Percentiles rank a stretch among this genome's conserved stretches.
phyloP scores from a whole-genome alignment of 805 yeast genomes.

The Saccharomycopsis microspora region DNA sequence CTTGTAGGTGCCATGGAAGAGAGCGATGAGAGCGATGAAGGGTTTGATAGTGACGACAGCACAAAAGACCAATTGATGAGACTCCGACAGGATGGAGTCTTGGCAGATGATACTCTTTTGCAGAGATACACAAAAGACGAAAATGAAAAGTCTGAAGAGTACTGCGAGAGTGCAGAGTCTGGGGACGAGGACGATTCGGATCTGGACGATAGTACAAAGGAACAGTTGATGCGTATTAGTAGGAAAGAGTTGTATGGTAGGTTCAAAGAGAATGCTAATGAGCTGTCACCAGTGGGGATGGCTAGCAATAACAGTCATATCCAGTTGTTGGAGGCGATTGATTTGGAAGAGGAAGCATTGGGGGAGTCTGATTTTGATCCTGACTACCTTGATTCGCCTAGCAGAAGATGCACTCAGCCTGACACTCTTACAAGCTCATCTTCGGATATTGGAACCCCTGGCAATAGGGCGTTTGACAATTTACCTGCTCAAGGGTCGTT shows the following conservation, averaged over 20 bases:
- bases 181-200: slow-evolving; percentile 1
- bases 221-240: slow-evolving; percentile 1
- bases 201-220: slow-evolving; percentile 13
- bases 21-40: background rate
- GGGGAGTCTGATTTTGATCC: background rate
- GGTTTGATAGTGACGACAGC: slow-evolving; percentile 16
- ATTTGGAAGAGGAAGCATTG: background rate
- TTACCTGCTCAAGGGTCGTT: background rate
- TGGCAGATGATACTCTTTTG: slow-evolving; percentile 5
- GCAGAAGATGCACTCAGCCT: background rate
- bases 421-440: background rate
- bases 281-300: too few relatives aligned
- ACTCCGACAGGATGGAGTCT: slow-evolving; percentile 10
- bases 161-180: slow-evolving; percentile 5
- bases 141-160: slow-evolving; percentile 1
- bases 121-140: slow-evolving; percentile 1
- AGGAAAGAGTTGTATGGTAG: too few relatives aligned
- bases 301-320: too few relatives aligned
- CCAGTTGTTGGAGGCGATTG: background rate
- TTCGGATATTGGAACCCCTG: background rate
- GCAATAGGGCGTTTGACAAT: background rate
- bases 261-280: too few relatives aligned
- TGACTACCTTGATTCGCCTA: background rate
- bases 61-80: slow-evolving; percentile 11
- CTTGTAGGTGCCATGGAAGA: background rate